These are phyloP conservation scores for Berkeleyomyces basicola DNA, from an alignment of 2,329 filamentous ascomycete species.

Conservation along the genomic window DNA sequence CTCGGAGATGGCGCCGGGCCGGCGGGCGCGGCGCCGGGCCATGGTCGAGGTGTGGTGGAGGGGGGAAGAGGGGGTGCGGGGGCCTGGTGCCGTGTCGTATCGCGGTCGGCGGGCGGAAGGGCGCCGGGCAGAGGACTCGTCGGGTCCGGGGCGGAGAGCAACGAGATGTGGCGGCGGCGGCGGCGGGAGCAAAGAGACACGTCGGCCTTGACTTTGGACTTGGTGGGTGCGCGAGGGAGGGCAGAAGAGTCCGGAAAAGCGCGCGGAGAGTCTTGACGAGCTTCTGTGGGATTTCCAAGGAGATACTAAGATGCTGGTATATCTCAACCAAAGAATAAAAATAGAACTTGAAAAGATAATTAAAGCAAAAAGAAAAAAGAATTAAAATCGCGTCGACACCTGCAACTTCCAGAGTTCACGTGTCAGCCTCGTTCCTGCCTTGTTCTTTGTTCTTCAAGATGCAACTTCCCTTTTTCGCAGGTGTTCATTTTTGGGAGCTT, in stretches of 20 bases:
- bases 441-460: too few relatives aligned
- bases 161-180: too few relatives aligned
- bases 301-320: not conserved
- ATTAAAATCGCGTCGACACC: not conserved
- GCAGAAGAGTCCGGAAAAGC: not conserved
- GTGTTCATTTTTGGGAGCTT: not conserved
- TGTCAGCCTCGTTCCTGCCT: too few relatives aligned
- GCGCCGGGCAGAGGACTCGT: not conserved
- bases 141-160: not conserved
- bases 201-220: not conserved
- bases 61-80: not conserved
- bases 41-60: slow-evolving; percentile 21
- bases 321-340: not conserved
- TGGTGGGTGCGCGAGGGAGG: not conserved
- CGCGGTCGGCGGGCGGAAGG: not conserved
- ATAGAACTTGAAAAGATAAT: not conserved
- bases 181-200: too few relatives aligned
- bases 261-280: not conserved
- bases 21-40: slow-evolving; percentile 40
- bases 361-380: not conserved
- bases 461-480: too few relatives aligned
- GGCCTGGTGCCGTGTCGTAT: not conserved
- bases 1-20: slow-evolving; percentile 42
- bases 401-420: too few relatives aligned
- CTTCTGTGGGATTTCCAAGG: not conserved